Evolutionary conservation across 192 early-diverging fungal genomes (phyloP).

Genomic region (Linnemannia hyalina): DNA sequence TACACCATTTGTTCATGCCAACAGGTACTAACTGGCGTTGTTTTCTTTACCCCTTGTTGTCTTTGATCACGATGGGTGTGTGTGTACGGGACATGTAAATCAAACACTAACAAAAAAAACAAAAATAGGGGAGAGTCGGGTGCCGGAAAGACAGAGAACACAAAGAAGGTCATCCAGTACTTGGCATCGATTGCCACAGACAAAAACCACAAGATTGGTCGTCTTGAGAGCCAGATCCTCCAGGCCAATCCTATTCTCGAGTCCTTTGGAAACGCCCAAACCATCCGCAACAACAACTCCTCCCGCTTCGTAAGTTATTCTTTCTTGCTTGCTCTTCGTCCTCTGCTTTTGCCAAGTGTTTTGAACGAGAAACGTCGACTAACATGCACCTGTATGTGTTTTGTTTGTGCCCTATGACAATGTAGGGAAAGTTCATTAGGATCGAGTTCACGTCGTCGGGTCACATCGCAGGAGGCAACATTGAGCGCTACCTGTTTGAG

Average conservation of each 20-base stretch:
- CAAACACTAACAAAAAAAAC: neutral
- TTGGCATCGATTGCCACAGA: conserved; percentile 90
- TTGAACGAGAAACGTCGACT: neutral
- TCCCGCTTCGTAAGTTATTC: conserved; percentile 87
- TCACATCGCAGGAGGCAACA: conserved; percentile 93
- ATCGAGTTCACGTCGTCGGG: conserved; percentile 90
- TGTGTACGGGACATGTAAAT: neutral
- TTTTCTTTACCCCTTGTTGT: neutral
- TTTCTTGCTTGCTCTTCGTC: neutral
- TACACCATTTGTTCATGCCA: neutral
- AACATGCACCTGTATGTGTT: neutral
- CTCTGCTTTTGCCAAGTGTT: neutral
- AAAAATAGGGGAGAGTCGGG: conserved; percentile 92
- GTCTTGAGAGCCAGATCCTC: conserved; percentile 92
- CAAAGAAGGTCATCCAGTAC: conserved; percentile 99
- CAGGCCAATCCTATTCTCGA: conserved; percentile 98
- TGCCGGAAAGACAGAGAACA: conserved; percentile 99
- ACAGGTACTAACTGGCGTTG: neutral
- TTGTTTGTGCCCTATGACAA: neutral
- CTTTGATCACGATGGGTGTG: neutral
- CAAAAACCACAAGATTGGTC: conserved; percentile 59
- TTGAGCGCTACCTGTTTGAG: conserved; percentile 97
- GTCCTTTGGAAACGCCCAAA: conserved; percentile 98
- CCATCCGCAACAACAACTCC: conserved; percentile 98
- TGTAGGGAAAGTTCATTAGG: conserved; percentile 94